These are phyloP conservation scores for Psidium guajava DNA, from an alignment of 345 rosid species.

Conservation along the genomic window DNA sequence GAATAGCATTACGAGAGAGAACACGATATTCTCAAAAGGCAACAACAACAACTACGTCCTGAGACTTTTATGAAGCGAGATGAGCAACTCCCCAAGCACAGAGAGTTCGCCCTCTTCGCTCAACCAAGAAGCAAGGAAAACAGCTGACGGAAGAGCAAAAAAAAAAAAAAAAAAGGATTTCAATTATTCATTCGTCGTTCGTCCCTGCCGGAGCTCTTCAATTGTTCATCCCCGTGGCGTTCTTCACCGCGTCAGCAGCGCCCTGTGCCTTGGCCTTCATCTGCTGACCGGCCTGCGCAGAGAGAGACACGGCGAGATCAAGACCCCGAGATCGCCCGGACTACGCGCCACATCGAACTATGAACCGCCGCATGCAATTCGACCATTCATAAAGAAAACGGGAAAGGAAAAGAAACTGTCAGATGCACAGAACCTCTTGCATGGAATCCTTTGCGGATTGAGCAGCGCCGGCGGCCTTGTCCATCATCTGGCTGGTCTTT, in stretches of 20 bases:
- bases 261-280: conserved; percentile 44
- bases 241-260: conserved; percentile 53
- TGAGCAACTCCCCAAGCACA: background rate
- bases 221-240: conserved; percentile 44
- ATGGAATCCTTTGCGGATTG: conserved; percentile 54
- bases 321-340: background rate
- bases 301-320: background rate
- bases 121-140: background rate
- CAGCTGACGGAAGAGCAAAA: background rate
- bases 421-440: conserved; percentile 24
- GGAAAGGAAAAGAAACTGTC: background rate
- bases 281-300: conserved; percentile 44
- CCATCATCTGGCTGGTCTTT: conserved; percentile 43
- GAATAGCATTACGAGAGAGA: background rate
- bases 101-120: background rate
- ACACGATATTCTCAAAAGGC: background rate
- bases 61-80: background rate
- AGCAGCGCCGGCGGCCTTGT: conserved; percentile 44
- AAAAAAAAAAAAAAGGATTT: background rate
- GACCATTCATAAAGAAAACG: background rate
- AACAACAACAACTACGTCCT: background rate
- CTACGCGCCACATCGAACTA: background rate
- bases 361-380: background rate
- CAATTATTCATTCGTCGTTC: conserved; percentile 23
- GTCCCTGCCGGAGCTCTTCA: conserved; percentile 20